phyloP scores from a whole-genome alignment of 192 early-diverging fungal genomes.

The Coemansia sp. region DNA sequence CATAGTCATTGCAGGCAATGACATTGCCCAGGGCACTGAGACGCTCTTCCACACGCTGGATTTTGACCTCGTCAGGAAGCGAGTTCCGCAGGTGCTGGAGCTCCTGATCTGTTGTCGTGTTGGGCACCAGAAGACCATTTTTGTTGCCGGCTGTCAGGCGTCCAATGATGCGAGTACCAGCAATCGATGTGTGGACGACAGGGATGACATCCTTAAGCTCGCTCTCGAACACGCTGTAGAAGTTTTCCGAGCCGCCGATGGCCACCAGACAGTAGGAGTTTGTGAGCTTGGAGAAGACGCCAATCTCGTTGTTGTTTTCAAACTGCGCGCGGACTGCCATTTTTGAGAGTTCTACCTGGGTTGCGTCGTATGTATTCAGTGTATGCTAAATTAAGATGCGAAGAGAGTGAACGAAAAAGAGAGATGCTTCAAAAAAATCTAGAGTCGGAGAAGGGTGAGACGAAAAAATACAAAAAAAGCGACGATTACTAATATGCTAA shows the following conservation, averaged over 20 bases:
- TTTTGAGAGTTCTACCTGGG: neutral
- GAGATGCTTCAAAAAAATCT: too few species aligned
- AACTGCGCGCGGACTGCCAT: conserved; percentile 81
- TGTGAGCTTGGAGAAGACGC: conserved; percentile 95
- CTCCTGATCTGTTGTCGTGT: conserved; percentile 96
- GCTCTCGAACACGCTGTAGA: conserved; percentile 91
- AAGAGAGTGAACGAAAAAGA: neutral
- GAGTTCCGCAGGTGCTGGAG: conserved; percentile 96
- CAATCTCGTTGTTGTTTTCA: conserved; percentile 99
- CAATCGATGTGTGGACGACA: conserved; percentile 95
- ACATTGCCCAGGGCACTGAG: conserved; percentile 98
- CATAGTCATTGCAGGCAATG: conserved; percentile 99
- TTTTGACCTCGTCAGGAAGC: conserved; percentile 85
- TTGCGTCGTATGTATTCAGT: neutral
- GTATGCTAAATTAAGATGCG: conserved; percentile 4
- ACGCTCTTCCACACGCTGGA: conserved; percentile 97
- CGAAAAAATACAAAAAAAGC: neutral
- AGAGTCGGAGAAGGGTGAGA: neutral
- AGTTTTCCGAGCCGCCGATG: conserved; percentile 98
- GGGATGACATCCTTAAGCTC: conserved; percentile 95
- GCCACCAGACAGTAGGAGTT: conserved; percentile 98
- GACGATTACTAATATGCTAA: too few species aligned
- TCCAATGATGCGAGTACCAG: conserved; percentile 94
- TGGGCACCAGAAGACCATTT: conserved; percentile 91
- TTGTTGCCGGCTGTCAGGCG: conserved; percentile 92